A percentile compares a stretch with the other conserved stretches of the same genome.
These are phyloP conservation scores for Xerocomus potaroensis DNA, from an alignment of 768 basidiomycete species.

Conservation along the genomic window DNA sequence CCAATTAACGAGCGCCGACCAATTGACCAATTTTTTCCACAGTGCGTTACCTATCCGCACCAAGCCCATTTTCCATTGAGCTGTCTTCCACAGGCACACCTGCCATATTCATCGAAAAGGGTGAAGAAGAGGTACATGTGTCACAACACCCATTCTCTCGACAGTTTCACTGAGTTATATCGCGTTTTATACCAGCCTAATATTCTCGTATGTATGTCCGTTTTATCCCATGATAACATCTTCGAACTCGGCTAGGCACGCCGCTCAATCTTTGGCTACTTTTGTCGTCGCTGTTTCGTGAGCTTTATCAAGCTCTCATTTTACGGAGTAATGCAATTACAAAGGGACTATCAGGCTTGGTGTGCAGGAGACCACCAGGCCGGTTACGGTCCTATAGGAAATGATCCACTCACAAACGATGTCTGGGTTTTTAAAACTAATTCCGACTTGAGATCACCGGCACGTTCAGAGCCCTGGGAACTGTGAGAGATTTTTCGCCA, in stretches of 20 bases:
- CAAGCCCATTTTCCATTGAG: neutral
- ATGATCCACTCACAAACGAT: conserved; percentile 51
- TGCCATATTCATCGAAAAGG: conserved; percentile 55
- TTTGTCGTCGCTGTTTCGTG: conserved; percentile 71
- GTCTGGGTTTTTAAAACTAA: conserved; percentile 54
- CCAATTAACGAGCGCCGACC: conserved; percentile 51
- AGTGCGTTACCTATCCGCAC: conserved; percentile 18
- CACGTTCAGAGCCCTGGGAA: conserved; percentile 56
- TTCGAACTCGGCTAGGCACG: conserved; percentile 44
- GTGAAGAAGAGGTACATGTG: conserved; percentile 46
- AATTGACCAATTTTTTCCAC: conserved; percentile 59
- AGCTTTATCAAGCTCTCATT: conserved; percentile 76
- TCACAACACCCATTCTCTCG: conserved; percentile 1
- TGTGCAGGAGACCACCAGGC: conserved; percentile 42
- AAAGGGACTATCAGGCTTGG: conserved; percentile 67
- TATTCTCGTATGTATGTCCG: conserved; percentile 20
- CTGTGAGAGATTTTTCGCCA: conserved; percentile 45
- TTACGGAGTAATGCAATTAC: conserved; percentile 61
- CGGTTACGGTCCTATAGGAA: conserved; percentile 47
- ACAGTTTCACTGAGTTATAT: conserved; percentile 12
- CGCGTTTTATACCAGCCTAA: conserved; percentile 16
- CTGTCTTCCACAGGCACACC: conserved; percentile 43
- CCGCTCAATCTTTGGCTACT: conserved; percentile 78
- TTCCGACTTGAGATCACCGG: conserved; percentile 63
- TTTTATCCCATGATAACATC: conserved; percentile 8